A percentile compares a stretch with the other conserved stretches of the same genome.
Conservation (phyloP, 805 yeast genomes). For the Teunomyces funiuensis region DNA sequence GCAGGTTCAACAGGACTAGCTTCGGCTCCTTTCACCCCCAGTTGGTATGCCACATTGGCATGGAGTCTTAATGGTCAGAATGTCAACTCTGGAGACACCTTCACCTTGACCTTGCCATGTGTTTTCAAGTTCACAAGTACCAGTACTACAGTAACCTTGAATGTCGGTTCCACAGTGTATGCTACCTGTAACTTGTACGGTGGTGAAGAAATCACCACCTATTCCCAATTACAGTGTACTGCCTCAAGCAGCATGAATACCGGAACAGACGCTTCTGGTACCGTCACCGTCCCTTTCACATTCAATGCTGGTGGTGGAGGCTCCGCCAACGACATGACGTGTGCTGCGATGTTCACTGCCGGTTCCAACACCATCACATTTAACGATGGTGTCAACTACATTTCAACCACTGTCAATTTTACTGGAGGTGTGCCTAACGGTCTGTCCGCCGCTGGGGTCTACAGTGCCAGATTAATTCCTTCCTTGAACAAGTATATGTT, state of each 20-base stretch:
- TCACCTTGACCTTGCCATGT: slow-evolving; percentile 25
- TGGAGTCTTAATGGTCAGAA: slow-evolving; percentile 20
- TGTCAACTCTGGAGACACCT: slow-evolving; percentile 25
- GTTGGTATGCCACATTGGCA: slow-evolving; percentile 19
- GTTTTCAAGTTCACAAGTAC: slow-evolving; percentile 22
- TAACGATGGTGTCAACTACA: slow-evolving; percentile 15
- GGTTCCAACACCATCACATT: slow-evolving; percentile 18
- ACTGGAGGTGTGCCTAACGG: slow-evolving; percentile 1
- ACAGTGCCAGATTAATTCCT: not conserved
- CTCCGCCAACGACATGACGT: slow-evolving; percentile 9
- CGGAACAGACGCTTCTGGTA: slow-evolving; percentile 17
- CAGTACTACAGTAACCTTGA: slow-evolving; percentile 10
- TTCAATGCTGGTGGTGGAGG: slow-evolving; percentile 22
- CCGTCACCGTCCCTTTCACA: slow-evolving; percentile 11
- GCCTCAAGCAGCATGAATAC: slow-evolving; percentile 13
- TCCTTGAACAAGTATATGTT: slow-evolving; percentile 4
- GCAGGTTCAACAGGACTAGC: no score
- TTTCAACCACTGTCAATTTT: slow-evolving; percentile 13
- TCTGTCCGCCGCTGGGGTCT: not conserved
- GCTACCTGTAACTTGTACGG: slow-evolving; percentile 11
- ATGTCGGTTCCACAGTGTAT: slow-evolving; percentile 4
- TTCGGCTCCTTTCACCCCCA: no score
- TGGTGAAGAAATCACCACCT: slow-evolving; percentile 8
- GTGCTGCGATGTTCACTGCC: slow-evolving; percentile 7
- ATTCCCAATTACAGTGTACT: slow-evolving; percentile 17